phyloP scores from a whole-genome alignment of 768 basidiomycete species.

The Nidularia sp. region DNA sequence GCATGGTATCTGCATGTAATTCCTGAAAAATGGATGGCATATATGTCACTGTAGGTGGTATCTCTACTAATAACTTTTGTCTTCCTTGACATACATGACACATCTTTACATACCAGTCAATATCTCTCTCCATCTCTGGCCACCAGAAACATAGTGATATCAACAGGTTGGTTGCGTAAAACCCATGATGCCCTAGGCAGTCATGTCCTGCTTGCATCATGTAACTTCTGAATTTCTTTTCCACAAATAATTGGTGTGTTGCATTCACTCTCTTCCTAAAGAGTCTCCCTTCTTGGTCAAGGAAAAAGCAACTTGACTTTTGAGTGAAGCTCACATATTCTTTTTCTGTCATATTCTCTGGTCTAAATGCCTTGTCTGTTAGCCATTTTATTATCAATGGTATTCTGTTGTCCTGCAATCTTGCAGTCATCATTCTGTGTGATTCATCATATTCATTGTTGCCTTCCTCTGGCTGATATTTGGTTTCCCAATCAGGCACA shows the following conservation, averaged over 20 bases:
- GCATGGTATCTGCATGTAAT: conserved; percentile 16
- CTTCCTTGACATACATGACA: conserved; percentile 18
- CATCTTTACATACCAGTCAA: conserved; percentile 16
- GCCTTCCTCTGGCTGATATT: not conserved
- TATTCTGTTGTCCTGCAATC: not conserved
- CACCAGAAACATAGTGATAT: conserved; percentile 22
- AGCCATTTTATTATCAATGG: not conserved
- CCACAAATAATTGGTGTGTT: conserved; percentile 14
- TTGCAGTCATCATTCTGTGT: not conserved
- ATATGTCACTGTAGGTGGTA: conserved; percentile 11
- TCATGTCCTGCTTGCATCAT: conserved; percentile 17
- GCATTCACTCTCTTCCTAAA: conserved; percentile 3
- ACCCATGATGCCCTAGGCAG: conserved; percentile 17
- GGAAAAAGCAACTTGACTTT: conserved; percentile 10
- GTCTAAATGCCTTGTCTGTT: not conserved
- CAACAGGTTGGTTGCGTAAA: conserved; percentile 8
- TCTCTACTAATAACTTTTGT: conserved; percentile 10
- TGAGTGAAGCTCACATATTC: not conserved
- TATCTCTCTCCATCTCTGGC: conserved; percentile 18
- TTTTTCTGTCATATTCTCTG: conserved; percentile 3
- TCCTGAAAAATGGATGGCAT: conserved; percentile 17
- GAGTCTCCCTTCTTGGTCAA: conserved; percentile 8
- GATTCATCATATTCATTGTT: not conserved
- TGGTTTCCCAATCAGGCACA: not conserved
- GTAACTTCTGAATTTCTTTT: conserved; percentile 8